phyloP scores from a whole-genome alignment of 2,329 filamentous ascomycete genomes.

The Penicillium psychrosexuale region DNA sequence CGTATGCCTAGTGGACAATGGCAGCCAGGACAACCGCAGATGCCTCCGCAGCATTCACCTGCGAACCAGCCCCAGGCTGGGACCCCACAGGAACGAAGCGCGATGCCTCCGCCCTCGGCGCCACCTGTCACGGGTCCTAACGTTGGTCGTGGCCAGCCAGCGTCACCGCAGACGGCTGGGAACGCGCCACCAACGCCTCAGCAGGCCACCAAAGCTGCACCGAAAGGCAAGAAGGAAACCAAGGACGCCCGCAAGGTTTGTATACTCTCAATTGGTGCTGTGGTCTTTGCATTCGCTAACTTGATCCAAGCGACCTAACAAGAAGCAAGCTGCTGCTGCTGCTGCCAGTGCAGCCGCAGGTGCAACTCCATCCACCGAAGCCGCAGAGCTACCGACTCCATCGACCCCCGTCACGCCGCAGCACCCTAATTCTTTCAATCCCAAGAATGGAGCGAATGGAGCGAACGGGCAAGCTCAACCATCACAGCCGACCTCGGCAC shows the following conservation, averaged over 20 bases:
- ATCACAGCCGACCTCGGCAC: conserved; percentile 36
- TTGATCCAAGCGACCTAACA: conserved; percentile 39
- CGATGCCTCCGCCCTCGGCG: conserved; percentile 51
- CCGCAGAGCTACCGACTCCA: conserved; percentile 48
- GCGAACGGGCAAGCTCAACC: conserved; percentile 35
- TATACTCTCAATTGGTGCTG: background rate
- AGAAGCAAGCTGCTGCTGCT: conserved; percentile 41
- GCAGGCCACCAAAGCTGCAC: conserved; percentile 56
- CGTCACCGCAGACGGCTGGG: conserved; percentile 44
- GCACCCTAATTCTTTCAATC: conserved; percentile 46
- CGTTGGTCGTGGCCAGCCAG: conserved; percentile 41
- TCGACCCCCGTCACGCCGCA: conserved; percentile 50
- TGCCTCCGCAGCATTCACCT: conserved; percentile 49
- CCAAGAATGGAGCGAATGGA: conserved; percentile 37
- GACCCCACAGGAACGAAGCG: conserved; percentile 57
- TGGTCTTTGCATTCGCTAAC: background rate
- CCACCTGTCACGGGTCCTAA: conserved; percentile 41
- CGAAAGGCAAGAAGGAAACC: conserved; percentile 57
- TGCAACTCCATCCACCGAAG: conserved; percentile 46
- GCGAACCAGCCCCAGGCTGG: conserved; percentile 46
- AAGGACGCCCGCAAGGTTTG: conserved; percentile 55
- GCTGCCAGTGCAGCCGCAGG: conserved; percentile 40
- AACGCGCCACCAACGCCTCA: conserved; percentile 61
- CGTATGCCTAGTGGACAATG: conserved; percentile 44
- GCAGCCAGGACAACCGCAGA: conserved; percentile 44